These are phyloP conservation scores for Metschnikowia anglica DNA, from an alignment of 805 yeast species.

Conservation along the genomic window DNA sequence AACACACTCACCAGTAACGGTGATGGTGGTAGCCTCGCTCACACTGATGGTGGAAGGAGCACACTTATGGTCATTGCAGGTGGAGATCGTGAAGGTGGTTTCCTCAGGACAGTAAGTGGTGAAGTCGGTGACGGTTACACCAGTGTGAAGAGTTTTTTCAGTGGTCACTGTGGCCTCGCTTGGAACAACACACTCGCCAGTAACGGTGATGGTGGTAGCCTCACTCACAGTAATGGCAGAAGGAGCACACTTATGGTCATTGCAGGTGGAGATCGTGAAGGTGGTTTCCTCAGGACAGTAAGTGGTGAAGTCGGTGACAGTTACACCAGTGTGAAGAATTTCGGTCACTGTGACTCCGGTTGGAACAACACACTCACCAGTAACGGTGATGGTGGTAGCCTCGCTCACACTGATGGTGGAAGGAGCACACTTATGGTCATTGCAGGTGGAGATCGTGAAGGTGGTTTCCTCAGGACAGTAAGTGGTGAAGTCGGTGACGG, in stretches of 20 bases:
- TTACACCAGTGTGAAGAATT: conserved; percentile 22
- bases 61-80: conserved; percentile 31
- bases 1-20: conserved; percentile 34
- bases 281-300: conserved; percentile 6
- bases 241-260: conserved; percentile 28
- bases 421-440: conserved; percentile 28
- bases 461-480: conserved; percentile 24
- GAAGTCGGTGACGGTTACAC: no score
- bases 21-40: conserved; percentile 31
- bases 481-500: conserved; percentile 5
- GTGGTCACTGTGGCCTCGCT: no score
- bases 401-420: conserved; percentile 27
- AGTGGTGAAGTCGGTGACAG: conserved; percentile 6
- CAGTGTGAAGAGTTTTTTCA: no score
- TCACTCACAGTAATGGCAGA: conserved; percentile 28
- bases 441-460: conserved; percentile 35
- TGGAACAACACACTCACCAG: conserved; percentile 32
- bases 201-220: conserved; percentile 34
- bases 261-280: conserved; percentile 30
- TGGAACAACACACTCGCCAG: no score
- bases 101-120: conserved; percentile 7
- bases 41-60: conserved; percentile 28
- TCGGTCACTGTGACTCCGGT: not conserved
- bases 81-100: conserved; percentile 27
- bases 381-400: conserved; percentile 34